Conservation (phyloP, 441 rosid genomes). For the Populus trichocarpa region DNA sequence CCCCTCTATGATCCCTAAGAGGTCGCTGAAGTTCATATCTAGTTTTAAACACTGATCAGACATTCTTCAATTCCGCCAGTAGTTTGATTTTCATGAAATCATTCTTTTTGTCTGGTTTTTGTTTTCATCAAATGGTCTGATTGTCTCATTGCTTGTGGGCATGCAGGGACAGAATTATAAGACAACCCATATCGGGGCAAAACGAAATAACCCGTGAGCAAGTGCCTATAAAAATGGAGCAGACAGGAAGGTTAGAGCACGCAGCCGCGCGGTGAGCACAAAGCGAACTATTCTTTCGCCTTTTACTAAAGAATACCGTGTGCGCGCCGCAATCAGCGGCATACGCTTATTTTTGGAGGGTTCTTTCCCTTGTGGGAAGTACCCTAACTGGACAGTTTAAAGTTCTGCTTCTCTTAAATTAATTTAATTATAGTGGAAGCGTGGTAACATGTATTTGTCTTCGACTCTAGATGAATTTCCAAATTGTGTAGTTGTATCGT, state of each 20-base stretch:
- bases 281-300: slow-evolving; percentile 76
- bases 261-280: slow-evolving; percentile 32
- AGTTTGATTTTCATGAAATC: not conserved
- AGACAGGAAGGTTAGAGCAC: too few species aligned
- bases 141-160: not conserved
- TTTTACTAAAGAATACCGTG: slow-evolving; percentile 74
- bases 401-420: too few species aligned
- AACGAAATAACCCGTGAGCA: not conserved
- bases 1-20: not conserved
- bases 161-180: not conserved
- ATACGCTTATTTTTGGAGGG: too few species aligned
- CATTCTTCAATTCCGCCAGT: not conserved
- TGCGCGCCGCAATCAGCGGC: slow-evolving; percentile 8
- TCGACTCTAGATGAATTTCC: too few species aligned
- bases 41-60: not conserved
- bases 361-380: not conserved
- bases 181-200: not conserved
- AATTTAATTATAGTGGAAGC: too few species aligned
- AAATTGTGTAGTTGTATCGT: too few species aligned
- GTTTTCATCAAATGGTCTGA: not conserved
- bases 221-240: not conserved
- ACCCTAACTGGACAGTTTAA: not conserved
- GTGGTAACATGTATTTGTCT: too few species aligned
- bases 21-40: not conserved
- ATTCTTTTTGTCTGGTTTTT: not conserved